Percentiles rank a stretch among this genome's conserved stretches.
Evolutionary conservation across 345 rosid genomes (phyloP).

Genomic region (Boechera stricta): DNA sequence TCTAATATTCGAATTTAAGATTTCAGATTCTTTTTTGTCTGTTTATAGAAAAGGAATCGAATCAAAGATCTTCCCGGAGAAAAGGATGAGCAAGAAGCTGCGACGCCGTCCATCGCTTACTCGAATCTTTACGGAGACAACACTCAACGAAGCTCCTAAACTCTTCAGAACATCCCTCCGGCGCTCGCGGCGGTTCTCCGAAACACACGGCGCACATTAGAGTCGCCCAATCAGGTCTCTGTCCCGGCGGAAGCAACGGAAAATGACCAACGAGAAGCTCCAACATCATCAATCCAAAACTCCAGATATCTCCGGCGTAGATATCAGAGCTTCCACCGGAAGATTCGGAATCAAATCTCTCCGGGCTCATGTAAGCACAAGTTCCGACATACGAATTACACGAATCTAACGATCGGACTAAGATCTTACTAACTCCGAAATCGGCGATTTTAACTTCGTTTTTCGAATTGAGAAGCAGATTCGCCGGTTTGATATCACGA

Average conservation of each 20-base stretch:
- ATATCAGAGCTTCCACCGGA: constrained; percentile 66
- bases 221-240: constrained; percentile 90
- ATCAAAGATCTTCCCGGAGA: constrained; percentile 42
- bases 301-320: constrained; percentile 88
- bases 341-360: constrained; percentile 75
- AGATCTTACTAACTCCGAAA: constrained; percentile 84
- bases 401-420: constrained; percentile 67
- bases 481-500: constrained; percentile 86
- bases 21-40: neutral
- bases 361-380: constrained; percentile 95
- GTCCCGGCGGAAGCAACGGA: constrained; percentile 68
- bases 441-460: constrained; percentile 83
- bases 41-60: constrained; percentile 21
- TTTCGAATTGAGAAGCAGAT: constrained; percentile 60
- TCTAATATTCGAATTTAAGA: constrained; percentile 6
- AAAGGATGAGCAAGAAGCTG: constrained; percentile 76
- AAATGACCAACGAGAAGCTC: constrained; percentile 84
- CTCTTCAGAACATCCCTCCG: constrained; percentile 64
- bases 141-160: constrained; percentile 71
- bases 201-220: constrained; percentile 92
- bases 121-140: constrained; percentile 81
- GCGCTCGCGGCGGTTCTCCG: constrained; percentile 75
- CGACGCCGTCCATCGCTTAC: constrained; percentile 71
- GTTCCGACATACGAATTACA: constrained; percentile 93
- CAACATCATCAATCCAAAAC: constrained; percentile 76